Percentiles rank a stretch among this genome's conserved stretches.
Evolutionary conservation across 176 grass and related monocot genomes (phyloP).

Genomic region (Otatea glauca): DNA sequence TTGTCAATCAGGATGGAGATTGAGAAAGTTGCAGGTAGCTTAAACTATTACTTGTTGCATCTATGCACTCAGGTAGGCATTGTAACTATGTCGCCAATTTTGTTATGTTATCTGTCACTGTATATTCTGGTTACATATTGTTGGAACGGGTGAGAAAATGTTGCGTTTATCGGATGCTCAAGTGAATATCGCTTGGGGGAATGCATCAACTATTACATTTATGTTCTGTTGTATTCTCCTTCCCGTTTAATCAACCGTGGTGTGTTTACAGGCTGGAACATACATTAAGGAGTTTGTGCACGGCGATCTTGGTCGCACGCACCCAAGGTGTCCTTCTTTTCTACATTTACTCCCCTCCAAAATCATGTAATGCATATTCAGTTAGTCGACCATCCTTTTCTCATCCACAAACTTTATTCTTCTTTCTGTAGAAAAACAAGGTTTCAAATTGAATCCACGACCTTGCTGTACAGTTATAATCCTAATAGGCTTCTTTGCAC

Average conservation of each 20-base stretch:
- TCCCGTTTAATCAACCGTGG: conserved; percentile 27
- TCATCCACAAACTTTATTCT: neutral
- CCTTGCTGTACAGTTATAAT: neutral
- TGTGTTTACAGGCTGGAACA: conserved; percentile 77
- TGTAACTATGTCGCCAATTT: neutral
- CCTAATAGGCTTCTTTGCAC: conserved; percentile 15
- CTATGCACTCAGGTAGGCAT: conserved; percentile 79
- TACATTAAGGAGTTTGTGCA: conserved; percentile 99
- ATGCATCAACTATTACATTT: neutral
- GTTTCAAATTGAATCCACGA: neutral
- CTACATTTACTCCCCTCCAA: neutral
- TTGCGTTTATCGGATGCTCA: neutral
- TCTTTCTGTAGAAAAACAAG: neutral
- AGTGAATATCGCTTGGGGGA: neutral
- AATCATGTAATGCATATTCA: neutral
- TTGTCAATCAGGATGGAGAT: conserved; percentile 82
- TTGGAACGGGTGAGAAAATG: neutral
- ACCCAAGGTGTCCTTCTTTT: conserved; percentile 65
- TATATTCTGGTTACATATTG: conserved; percentile 14
- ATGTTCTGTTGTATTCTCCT: neutral
- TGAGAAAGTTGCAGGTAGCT: conserved; percentile 63
- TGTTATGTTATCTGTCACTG: conserved; percentile 3
- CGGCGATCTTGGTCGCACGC: conserved; percentile 89
- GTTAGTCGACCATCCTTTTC: neutral
- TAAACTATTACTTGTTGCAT: conserved; percentile 87